Base-by-base conservation (phyloP, 345 rosid species). In the Brassica carinata region DNA sequence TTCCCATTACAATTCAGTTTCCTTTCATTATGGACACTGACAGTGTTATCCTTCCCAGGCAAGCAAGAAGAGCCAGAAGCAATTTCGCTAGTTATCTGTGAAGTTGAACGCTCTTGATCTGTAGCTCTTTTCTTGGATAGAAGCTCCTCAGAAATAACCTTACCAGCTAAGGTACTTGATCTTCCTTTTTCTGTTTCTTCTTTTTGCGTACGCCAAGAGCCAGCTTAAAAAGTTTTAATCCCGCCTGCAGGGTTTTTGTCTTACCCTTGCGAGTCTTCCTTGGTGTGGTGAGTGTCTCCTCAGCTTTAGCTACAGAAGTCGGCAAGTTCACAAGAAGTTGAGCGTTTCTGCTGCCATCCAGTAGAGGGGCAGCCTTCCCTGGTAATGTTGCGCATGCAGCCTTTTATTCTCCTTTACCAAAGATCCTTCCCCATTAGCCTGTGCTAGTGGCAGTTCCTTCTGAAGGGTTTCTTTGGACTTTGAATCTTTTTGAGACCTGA, bases 121-220 rank as follows among this genome's bases (percentile, higher is more conserved):
- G 82, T 75, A n/a, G 81, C 34, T 38, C 70, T 75, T 55, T 63
- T 55, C 58, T 77, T 84, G 71, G 83, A 73, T 67, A 78, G 57
- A 8, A 75, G 81, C 74, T 84, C 89, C 78, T 85, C 76, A 9
- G 78, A 29, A 30, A 84, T 78, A 53, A 63, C 73, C 48, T 83
- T 69, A 4, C 36, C 69, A 67, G 72, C 74, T 65, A 53, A 63
- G 3, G 77, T 19, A 65, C 59, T 30, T 36, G 17, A 74, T 73
- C 86, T 92, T 72, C 69, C 91, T 66, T 90, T 74, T 70, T 89
- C 70, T 82, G 90, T 70, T 86, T 90, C 85, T 86, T 87, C 51
- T 76, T 91, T 85, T 72, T 86, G 51, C 55, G 85, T 7, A 79
- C 61, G 57, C 66, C 83, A 6, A 93, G 36, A 57, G 89, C 65